Evolutionary conservation across 164 flowering plant species (phyloP).

Genomic region (Amborella trichopoda): DNA sequence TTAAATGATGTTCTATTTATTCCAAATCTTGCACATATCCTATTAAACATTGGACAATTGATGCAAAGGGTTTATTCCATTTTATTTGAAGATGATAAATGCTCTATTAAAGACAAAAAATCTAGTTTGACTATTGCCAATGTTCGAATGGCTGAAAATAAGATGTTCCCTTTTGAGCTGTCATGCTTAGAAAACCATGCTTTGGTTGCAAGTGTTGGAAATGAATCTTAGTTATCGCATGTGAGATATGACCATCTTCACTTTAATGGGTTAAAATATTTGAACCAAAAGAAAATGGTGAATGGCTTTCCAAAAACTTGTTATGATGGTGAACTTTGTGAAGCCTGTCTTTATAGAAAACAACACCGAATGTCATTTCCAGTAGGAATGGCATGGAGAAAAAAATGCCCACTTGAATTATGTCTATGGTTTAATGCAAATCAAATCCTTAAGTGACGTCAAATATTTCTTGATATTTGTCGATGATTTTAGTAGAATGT

Average conservation of each 20-base stretch:
- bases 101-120: not conserved
- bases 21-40: too few species aligned
- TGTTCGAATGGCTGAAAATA: constrained; percentile 2
- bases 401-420: not conserved
- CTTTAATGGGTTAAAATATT: not conserved
- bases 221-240: constrained; percentile 2
- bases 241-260: constrained; percentile 2
- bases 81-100: constrained; percentile 3
- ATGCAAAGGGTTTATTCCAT: not conserved
- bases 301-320: not conserved
- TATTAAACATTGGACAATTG: constrained; percentile 5
- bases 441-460: not conserved
- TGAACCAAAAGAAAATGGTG: not conserved
- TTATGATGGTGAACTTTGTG: not conserved
- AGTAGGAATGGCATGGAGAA: not conserved
- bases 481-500: not conserved
- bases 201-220: not conserved
- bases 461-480: not conserved
- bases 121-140: not conserved
- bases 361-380: not conserved
- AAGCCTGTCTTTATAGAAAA: not conserved
- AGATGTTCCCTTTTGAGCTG: constrained; percentile 5
- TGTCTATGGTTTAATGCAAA: constrained; percentile 1
- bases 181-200: constrained; percentile 1
- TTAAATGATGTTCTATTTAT: too few species aligned